Conservation (phyloP, 2,329 filamentous ascomycete genomes). For the Monilinia fructicola region DNA sequence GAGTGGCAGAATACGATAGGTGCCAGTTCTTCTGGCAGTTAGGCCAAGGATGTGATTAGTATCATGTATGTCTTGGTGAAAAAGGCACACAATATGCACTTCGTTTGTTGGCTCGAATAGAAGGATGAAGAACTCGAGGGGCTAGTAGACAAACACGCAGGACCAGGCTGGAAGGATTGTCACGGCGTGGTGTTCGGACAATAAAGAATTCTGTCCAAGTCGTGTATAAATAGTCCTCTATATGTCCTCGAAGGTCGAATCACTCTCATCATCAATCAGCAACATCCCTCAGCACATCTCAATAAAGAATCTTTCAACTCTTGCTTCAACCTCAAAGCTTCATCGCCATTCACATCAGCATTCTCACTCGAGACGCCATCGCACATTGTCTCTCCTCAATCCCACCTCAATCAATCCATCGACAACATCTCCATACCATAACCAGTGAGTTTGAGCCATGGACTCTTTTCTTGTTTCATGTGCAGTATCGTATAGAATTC, state of each 20-base stretch:
- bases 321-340: constrained; percentile 28
- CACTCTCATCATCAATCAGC: constrained; percentile 34
- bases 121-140: constrained; percentile 22
- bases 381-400: constrained; percentile 2
- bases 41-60: constrained; percentile 22
- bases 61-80: constrained; percentile 23
- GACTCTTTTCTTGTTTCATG: constrained; percentile 29
- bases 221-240: constrained; percentile 35
- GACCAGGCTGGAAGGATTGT: constrained; percentile 24
- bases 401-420: constrained; percentile 12
- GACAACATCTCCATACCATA: constrained; percentile 23
- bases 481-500: constrained; percentile 12
- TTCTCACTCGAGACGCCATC: constrained; percentile 8
- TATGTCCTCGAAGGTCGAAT: constrained; percentile 23
- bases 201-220: constrained; percentile 17
- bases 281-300: constrained; percentile 22
- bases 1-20: constrained; percentile 23
- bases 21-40: constrained; percentile 13
- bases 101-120: constrained; percentile 34
- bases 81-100: constrained; percentile 33
- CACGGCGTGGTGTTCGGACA: constrained; percentile 22
- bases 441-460: constrained; percentile 33
- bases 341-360: constrained; percentile 23
- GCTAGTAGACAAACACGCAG: constrained; percentile 20
- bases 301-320: constrained; percentile 29